Evolutionary conservation across 2,329 filamentous ascomycete species (phyloP).

Genomic region (Microsporum canis): DNA sequence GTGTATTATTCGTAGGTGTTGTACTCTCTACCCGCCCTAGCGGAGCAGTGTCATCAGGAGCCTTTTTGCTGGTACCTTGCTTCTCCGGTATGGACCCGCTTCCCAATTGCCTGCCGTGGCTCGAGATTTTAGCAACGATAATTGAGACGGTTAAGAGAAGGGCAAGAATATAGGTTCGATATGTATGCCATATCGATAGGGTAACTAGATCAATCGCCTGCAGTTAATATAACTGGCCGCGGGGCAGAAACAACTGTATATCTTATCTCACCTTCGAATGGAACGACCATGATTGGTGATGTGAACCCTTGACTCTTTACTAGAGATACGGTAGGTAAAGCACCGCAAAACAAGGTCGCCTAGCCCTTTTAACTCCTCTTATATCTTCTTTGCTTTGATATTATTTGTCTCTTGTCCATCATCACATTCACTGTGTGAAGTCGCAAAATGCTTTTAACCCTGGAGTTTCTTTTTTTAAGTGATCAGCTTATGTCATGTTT

Average conservation of each 20-base stretch:
- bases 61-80: neutral
- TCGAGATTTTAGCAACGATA: neutral
- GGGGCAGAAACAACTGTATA: neutral
- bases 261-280: neutral
- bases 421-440: too few species aligned
- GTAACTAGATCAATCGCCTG: constrained; percentile 6
- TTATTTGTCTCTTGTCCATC: too few species aligned
- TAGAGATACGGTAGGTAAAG: too few species aligned
- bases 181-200: constrained; percentile 12
- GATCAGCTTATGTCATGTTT: neutral
- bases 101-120: neutral
- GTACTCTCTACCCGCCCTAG: neutral
- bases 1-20: neutral
- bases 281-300: neutral
- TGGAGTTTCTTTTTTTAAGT: neutral
- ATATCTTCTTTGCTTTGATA: too few species aligned
- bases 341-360: too few species aligned
- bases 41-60: neutral
- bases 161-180: constrained; percentile 8
- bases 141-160: constrained; percentile 1
- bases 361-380: too few species aligned
- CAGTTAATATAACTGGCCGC: neutral
- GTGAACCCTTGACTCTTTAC: too few species aligned
- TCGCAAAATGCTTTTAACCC: neutral
- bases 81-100: neutral